Base-by-base conservation (phyloP, 371 early-diverging fungal genomes). In the Mortierella polycephala region DNA sequence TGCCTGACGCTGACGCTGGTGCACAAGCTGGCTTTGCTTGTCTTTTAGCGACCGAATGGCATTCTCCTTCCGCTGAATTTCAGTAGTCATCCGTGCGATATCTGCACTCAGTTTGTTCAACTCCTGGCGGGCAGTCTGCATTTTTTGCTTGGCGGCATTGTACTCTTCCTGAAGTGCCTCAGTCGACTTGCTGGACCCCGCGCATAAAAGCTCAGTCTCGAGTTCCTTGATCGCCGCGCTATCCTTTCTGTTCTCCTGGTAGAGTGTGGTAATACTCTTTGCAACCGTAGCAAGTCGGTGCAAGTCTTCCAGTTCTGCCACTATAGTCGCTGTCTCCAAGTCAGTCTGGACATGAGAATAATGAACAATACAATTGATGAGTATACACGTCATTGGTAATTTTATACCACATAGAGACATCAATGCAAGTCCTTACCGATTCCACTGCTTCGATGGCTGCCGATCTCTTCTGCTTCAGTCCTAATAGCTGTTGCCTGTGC, bases 101-200 rank as follows among this genome's bases (percentile, higher is more conserved):
- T 75, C 53, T 42, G 71, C 70, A 16, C 60, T 53, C 21, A 83
- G 40, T 5, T 20, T 75, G 57, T 23, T 75, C 49, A 71, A 16
- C 6, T 82, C 72, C 39, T 81, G 46, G 81, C 66, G 63, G 10
- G 64, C 39, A 23, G 42, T 47, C 39, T 85, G 87, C 82, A 86
- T 85, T 69, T 87, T 82, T 0, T 79, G 71, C 59, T 87, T 82
- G 5, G 88, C 61, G 7, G 67, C 67, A 16, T 88, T 88, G 11
- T 87, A 69, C 59, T 94, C 93, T 16, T 74, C 75, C 69, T 92
- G 93, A 42, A 90, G 86, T 41, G 94, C 93, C 5, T 86, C 85
- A 7, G 89, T 66, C 0, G 92, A 93, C 60, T 89, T 88, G 11
- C 84, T 83, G 0, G 91, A 89, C 0, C 93, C 93, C 0, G 91